phyloP scores from a whole-genome alignment of 805 yeast species.

The Ogataea wickerhamii region DNA sequence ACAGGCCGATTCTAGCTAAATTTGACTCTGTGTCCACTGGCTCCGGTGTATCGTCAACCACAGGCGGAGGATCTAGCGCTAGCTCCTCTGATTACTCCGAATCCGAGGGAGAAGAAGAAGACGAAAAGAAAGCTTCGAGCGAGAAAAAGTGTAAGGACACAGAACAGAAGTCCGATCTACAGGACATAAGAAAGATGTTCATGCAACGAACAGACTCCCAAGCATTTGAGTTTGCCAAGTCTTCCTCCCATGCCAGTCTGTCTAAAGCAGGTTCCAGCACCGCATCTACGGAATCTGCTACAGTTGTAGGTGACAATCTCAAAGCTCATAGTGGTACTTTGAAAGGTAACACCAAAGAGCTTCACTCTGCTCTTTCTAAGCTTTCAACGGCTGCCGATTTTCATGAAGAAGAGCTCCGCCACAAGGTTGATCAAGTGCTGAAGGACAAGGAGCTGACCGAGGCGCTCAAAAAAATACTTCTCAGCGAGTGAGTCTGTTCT shows the following conservation, averaged over 20 bases:
- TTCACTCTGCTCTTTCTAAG: neutral
- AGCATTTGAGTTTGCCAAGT: slow-evolving; percentile 27
- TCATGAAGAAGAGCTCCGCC: slow-evolving; percentile 12
- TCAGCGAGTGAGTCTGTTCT: neutral
- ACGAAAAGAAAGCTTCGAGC: neutral
- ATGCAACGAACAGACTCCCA: slow-evolving; percentile 30
- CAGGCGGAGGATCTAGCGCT: neutral
- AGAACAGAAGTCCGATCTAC: slow-evolving; percentile 2
- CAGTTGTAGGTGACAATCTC: slow-evolving; percentile 12
- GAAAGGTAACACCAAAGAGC: neutral
- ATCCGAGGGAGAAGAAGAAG: slow-evolving; percentile 14
- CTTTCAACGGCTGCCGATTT: neutral
- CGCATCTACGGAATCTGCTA: slow-evolving; percentile 12
- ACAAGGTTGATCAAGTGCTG: slow-evolving; percentile 20
- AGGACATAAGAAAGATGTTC: slow-evolving; percentile 13
- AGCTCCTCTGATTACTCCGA: slow-evolving; percentile 18
- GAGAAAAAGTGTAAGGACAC: slow-evolving; percentile 1
- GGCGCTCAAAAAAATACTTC: slow-evolving; percentile 1
- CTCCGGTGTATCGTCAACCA: neutral
- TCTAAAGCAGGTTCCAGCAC: slow-evolving; percentile 9
- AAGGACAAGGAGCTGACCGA: slow-evolving; percentile 6
- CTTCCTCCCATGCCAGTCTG: slow-evolving; percentile 1
- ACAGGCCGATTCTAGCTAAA: slow-evolving; percentile 21
- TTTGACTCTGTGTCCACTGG: slow-evolving; percentile 9
- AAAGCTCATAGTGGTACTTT: neutral